A percentile compares a stretch with the other conserved stretches of the same genome.
Conservation (phyloP, 1,284 basidiomycete species). For the Sanghuangporus sanghuang region DNA sequence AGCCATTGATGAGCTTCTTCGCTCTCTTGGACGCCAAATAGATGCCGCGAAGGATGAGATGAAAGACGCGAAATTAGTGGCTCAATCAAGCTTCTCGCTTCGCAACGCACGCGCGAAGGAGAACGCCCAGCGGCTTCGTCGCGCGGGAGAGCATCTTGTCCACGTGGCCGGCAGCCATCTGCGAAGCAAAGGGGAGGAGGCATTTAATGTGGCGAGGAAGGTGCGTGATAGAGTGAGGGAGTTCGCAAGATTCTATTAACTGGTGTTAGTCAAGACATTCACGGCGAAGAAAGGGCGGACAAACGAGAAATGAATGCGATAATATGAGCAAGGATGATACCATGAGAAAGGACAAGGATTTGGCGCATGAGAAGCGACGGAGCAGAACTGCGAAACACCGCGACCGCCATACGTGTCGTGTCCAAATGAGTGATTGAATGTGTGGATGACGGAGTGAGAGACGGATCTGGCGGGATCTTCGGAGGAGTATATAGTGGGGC, state of each 20-base stretch:
- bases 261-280: slow-evolving; percentile 3
- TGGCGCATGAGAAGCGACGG: not conserved
- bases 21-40: slow-evolving; percentile 7
- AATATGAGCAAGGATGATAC: not conserved
- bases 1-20: slow-evolving; percentile 15
- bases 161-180: slow-evolving; percentile 9
- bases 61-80: not conserved
- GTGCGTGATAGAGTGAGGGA: slow-evolving; percentile 4
- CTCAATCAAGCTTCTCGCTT: not conserved
- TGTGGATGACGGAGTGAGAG: not conserved
- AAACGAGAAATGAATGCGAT: not conserved
- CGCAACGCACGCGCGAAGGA: slow-evolving; percentile 16
- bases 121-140: slow-evolving; percentile 13
- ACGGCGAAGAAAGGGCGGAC: slow-evolving; percentile 1
- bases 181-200: slow-evolving; percentile 5
- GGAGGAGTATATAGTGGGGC: not conserved
- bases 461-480: slow-evolving; percentile 9
- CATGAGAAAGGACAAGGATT: not conserved
- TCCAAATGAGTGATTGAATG: not conserved
- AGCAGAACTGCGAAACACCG: not conserved
- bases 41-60: not conserved
- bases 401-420: not conserved
- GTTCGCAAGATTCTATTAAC: slow-evolving; percentile 1
- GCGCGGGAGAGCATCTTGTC: slow-evolving; percentile 11
- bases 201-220: slow-evolving; percentile 1